A percentile compares a stretch with the other conserved stretches of the same genome.
These are phyloP conservation scores for Lachnellula suecica DNA, from an alignment of 2,329 filamentous ascomycete genomes.

Conservation along the genomic window DNA sequence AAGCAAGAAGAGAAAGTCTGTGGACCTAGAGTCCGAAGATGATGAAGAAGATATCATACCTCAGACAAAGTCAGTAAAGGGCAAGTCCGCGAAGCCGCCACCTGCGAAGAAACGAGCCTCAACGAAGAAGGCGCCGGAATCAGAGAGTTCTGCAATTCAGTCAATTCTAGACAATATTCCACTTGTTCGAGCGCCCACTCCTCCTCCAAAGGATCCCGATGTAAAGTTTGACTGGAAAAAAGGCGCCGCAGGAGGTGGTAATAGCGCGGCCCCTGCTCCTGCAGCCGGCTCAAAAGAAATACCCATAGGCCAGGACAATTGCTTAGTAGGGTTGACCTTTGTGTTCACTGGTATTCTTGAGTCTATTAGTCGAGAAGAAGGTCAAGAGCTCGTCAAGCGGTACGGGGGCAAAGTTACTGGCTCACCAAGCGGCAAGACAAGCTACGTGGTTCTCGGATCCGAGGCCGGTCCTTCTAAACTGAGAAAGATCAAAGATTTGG, in stretches of 20 bases:
- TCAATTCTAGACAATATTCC: constrained; percentile 87
- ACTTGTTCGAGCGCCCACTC: constrained; percentile 77
- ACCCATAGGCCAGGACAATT: constrained; percentile 83
- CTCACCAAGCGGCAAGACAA: constrained; percentile 89
- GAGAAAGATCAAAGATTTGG: constrained; percentile 75
- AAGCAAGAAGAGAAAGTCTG: constrained; percentile 59
- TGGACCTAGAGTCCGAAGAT: constrained; percentile 54
- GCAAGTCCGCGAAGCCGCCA: constrained; percentile 31
- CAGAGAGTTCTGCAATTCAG: constrained; percentile 72
- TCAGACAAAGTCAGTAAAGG: constrained; percentile 53
- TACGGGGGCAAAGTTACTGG: constrained; percentile 90
- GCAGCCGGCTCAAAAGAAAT: constrained; percentile 66
- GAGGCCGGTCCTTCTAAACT: constrained; percentile 95
- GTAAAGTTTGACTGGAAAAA: constrained; percentile 81
- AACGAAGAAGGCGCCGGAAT: constrained; percentile 59
- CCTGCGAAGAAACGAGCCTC: constrained; percentile 34
- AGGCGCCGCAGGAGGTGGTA: constrained; percentile 54
- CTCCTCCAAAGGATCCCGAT: constrained; percentile 69
- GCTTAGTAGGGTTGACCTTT: constrained; percentile 84
- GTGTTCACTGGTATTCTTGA: constrained; percentile 92
- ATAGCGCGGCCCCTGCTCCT: constrained; percentile 58
- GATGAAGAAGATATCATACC: constrained; percentile 51
- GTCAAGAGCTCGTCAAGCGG: constrained; percentile 80
- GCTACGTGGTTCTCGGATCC: constrained; percentile 84
- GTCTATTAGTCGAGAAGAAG: constrained; percentile 80